Percentiles rank a stretch among this genome's conserved stretches.
Conservation (phyloP, 192 early-diverging fungal species). For the Diversispora epigaea region DNA sequence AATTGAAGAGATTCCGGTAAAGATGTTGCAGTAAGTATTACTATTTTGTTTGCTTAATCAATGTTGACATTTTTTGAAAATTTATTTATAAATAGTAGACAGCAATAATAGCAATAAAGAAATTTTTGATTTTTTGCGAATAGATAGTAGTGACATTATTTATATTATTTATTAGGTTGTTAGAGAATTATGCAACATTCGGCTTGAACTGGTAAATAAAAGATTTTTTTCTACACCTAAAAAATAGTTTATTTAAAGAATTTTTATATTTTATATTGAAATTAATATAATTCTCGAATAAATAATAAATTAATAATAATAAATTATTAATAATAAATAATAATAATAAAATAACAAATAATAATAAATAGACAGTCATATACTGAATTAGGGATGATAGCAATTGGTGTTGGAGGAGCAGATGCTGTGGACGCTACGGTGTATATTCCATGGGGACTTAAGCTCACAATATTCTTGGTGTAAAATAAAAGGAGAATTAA, state of each 20-base stretch:
- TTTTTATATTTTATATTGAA: neutral
- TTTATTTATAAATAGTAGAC: neutral
- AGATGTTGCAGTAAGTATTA: slow-evolving; percentile 75
- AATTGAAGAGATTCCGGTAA: slow-evolving; percentile 86
- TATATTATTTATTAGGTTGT: slow-evolving; percentile 99
- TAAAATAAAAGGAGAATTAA: slow-evolving; percentile 87
- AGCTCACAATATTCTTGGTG: slow-evolving; percentile 92
- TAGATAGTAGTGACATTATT: slow-evolving; percentile 93
- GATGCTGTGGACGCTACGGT: slow-evolving; percentile 99
- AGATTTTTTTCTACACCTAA: neutral
- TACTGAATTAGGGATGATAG: slow-evolving; percentile 90
- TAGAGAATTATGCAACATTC: slow-evolving; percentile 99
- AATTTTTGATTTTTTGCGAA: slow-evolving; percentile 90
- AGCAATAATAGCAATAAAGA: slow-evolving; percentile 75
- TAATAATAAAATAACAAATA: too few relatives aligned
- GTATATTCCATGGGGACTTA: slow-evolving; percentile 96
- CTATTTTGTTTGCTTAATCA: neutral
- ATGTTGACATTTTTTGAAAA: neutral
- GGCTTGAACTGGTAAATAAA: slow-evolving; percentile 81
- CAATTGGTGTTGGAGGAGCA: slow-evolving; percentile 98
- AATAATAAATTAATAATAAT: too few relatives aligned
- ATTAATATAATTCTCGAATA: neutral
- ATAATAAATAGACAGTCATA: slow-evolving; percentile 48
- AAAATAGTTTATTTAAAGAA: too few relatives aligned
- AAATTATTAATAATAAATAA: too few relatives aligned